Evolutionary conservation across 192 early-diverging fungal genomes (phyloP).

Genomic region (Rhizophagus prolifer): DNA sequence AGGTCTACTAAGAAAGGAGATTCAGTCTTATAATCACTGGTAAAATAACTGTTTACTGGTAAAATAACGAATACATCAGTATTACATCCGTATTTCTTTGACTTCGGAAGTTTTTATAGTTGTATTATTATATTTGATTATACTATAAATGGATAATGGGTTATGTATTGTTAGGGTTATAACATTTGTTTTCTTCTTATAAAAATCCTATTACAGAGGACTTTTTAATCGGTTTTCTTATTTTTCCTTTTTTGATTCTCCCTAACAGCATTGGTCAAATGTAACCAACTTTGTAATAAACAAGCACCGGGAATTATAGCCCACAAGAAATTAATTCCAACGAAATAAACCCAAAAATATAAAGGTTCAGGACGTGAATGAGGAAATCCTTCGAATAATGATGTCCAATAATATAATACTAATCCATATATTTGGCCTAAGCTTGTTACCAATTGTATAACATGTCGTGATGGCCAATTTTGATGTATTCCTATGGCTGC

Average conservation of each 20-base stretch:
- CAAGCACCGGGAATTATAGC: slow-evolving; percentile 65
- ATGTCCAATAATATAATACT: slow-evolving; percentile 78
- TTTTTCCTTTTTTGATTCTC: slow-evolving; percentile 19
- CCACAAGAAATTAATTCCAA: slow-evolving; percentile 81
- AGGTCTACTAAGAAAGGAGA: too few species aligned
- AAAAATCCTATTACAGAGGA: too few species aligned
- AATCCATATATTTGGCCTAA: slow-evolving; percentile 81
- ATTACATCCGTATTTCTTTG: too few species aligned
- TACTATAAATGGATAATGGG: too few species aligned
- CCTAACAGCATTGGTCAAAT: not conserved
- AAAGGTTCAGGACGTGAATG: slow-evolving; percentile 71
- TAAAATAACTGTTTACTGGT: too few species aligned
- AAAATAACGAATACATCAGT: too few species aligned
- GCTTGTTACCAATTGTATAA: slow-evolving; percentile 59
- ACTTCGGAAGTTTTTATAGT: too few species aligned
- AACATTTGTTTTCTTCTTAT: too few species aligned
- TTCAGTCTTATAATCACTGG: too few species aligned
- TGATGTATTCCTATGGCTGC: slow-evolving; percentile 55
- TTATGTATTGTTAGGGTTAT: too few species aligned
- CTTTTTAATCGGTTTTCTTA: slow-evolving; percentile 13
- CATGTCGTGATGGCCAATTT: slow-evolving; percentile 53
- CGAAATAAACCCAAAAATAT: slow-evolving; percentile 93
- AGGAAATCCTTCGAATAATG: slow-evolving; percentile 63
- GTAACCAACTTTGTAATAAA: slow-evolving; percentile 32
- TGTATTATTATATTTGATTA: too few species aligned